Evolutionary conservation across 495 filamentous ascomycete species (phyloP).

Genomic region (Daldinia childiae): DNA sequence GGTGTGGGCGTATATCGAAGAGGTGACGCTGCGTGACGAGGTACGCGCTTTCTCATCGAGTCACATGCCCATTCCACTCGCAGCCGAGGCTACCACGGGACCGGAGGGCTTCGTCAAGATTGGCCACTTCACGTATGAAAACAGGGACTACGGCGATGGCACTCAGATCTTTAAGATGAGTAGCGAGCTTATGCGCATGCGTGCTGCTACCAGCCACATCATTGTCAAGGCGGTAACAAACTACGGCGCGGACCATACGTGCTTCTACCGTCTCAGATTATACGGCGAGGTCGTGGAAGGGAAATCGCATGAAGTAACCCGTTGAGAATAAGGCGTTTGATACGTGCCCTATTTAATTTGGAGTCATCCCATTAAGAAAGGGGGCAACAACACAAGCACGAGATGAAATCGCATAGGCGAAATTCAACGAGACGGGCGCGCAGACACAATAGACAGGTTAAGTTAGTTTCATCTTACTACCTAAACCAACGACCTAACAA

Average conservation of each 20-base stretch:
- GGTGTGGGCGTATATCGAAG: slow-evolving; percentile 62
- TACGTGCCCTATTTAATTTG: background rate
- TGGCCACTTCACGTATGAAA: slow-evolving; percentile 62
- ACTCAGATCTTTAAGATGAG: slow-evolving; percentile 62
- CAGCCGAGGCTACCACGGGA: background rate
- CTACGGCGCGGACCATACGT: slow-evolving; percentile 66
- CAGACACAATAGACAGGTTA: background rate
- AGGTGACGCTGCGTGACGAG: slow-evolving; percentile 43
- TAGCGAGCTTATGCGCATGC: slow-evolving; percentile 48
- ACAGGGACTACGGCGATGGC: slow-evolving; percentile 52
- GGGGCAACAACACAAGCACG: background rate
- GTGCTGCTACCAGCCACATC: slow-evolving; percentile 52
- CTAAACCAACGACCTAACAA: background rate
- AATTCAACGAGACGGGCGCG: background rate
- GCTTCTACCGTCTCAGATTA: slow-evolving; percentile 67
- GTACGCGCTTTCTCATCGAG: slow-evolving; percentile 45
- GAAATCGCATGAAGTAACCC: background rate
- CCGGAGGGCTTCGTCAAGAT: slow-evolving; percentile 59
- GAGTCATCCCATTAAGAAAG: background rate
- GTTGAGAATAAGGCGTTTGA: background rate
- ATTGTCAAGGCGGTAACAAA: slow-evolving; percentile 63
- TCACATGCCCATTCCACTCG: slow-evolving; percentile 39
- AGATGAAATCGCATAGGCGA: background rate
- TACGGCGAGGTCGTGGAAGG: slow-evolving; percentile 56
- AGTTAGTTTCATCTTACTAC: background rate